These are phyloP conservation scores for Phylloporus rhodoxanthus DNA, from an alignment of 768 basidiomycete species.

Conservation along the genomic window DNA sequence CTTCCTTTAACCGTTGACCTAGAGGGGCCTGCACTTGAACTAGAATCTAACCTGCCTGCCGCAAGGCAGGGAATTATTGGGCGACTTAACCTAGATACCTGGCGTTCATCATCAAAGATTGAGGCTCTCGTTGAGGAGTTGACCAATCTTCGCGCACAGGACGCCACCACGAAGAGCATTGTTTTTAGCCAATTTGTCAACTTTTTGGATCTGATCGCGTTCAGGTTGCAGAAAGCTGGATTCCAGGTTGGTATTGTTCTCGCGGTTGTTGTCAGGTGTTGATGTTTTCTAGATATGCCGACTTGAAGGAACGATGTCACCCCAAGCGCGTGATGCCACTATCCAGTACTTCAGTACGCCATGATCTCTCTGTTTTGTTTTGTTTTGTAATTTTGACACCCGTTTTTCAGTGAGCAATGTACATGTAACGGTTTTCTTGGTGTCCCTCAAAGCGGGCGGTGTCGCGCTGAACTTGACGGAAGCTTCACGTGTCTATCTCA, in stretches of 20 bases:
- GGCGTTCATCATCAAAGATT: constrained; percentile 96
- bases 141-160: constrained; percentile 72
- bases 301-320: constrained; percentile 95
- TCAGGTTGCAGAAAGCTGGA: constrained; percentile 83
- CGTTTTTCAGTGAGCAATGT: constrained; percentile 73
- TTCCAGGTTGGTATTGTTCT: constrained; percentile 59
- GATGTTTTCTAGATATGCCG: constrained; percentile 66
- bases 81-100: constrained; percentile 79
- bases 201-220: constrained; percentile 90
- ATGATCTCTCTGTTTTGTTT: neutral
- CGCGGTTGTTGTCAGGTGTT: neutral
- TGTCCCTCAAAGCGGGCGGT: constrained; percentile 93
- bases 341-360: constrained; percentile 86
- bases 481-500: constrained; percentile 89
- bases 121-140: constrained; percentile 95
- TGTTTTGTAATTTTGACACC: neutral
- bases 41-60: constrained; percentile 49
- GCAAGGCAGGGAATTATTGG: constrained; percentile 89
- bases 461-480: constrained; percentile 87
- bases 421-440: constrained; percentile 94
- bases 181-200: constrained; percentile 97
- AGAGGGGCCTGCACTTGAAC: constrained; percentile 87
- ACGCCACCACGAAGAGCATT: constrained; percentile 90
- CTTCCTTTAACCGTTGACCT: constrained; percentile 88
- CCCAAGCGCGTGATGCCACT: constrained; percentile 89